These are phyloP conservation scores for Hortiboletus flavorubellus DNA, from an alignment of 768 basidiomycete species.

Conservation along the genomic window DNA sequence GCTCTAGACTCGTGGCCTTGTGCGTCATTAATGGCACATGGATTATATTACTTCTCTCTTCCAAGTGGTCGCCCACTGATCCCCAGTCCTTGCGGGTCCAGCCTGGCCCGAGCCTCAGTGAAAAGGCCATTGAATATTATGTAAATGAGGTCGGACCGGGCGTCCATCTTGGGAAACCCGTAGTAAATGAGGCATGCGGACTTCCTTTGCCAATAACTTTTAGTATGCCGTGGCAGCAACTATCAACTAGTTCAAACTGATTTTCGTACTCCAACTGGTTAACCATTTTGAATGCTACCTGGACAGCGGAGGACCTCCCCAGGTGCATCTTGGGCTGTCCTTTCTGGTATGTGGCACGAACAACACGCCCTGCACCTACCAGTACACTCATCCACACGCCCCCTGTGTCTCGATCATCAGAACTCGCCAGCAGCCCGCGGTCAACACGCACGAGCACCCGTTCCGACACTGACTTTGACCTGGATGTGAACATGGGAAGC, in stretches of 20 bases:
- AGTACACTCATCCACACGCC: background rate
- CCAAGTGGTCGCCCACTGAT: too few species aligned
- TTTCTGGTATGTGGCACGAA: conserved; percentile 21
- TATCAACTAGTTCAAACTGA: background rate
- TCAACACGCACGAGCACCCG: conserved; percentile 11
- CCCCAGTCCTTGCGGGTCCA: too few species aligned
- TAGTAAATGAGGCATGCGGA: too few species aligned
- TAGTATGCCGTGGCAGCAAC: too few species aligned
- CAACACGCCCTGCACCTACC: background rate
- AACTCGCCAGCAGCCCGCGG: conserved; percentile 19
- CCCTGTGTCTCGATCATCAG: background rate
- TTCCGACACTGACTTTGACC: conserved; percentile 14
- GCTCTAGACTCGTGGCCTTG: too few species aligned
- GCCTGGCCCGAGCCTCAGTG: too few species aligned
- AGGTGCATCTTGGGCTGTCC: conserved; percentile 29
- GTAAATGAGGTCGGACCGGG: too few species aligned
- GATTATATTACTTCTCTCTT: too few species aligned
- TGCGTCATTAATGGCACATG: too few species aligned
- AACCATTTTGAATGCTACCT: background rate
- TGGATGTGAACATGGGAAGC: conserved; percentile 20
- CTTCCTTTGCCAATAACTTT: too few species aligned
- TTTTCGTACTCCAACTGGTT: background rate
- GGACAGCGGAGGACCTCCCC: conserved; percentile 11
- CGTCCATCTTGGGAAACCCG: too few species aligned
- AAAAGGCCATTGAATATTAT: too few species aligned